Percentiles rank a stretch among this genome's conserved stretches.
Evolutionary conservation across 2,329 filamentous ascomycete genomes (phyloP).

Genomic region (Venturia effusa): DNA sequence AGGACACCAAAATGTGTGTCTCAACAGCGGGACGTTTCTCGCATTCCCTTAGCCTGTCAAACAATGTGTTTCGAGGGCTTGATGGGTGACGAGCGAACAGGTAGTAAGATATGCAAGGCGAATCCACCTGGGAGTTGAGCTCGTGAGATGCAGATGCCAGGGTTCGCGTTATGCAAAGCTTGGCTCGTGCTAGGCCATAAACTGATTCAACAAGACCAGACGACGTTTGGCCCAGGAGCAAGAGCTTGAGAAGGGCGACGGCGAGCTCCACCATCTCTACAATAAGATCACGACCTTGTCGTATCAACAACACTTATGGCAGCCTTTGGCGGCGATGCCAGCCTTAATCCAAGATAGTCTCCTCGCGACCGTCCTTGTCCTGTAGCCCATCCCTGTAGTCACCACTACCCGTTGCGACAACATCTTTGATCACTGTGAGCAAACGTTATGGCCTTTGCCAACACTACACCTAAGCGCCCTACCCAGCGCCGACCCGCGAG

Average conservation of each 20-base stretch:
- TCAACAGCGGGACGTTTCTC: neutral
- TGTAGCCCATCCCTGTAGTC: neutral
- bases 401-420: conserved; percentile 2
- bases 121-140: too few species aligned
- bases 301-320: neutral
- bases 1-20: neutral
- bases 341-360: neutral
- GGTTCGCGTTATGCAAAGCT: neutral
- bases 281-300: neutral
- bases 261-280: neutral
- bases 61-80: neutral
- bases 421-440: neutral
- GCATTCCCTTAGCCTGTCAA: neutral
- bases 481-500: conserved; percentile 7
- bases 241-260: neutral
- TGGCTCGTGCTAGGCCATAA: neutral
- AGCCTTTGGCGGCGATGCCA: neutral
- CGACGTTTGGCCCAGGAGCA: neutral
- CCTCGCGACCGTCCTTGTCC: neutral
- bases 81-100: too few species aligned
- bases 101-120: too few species aligned
- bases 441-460: neutral
- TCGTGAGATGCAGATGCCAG: neutral
- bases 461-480: conserved; percentile 9
- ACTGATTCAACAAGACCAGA: neutral